Conservation (phyloP, 2,329 filamentous ascomycete species). For the Talaromyces funiculosus region DNA sequence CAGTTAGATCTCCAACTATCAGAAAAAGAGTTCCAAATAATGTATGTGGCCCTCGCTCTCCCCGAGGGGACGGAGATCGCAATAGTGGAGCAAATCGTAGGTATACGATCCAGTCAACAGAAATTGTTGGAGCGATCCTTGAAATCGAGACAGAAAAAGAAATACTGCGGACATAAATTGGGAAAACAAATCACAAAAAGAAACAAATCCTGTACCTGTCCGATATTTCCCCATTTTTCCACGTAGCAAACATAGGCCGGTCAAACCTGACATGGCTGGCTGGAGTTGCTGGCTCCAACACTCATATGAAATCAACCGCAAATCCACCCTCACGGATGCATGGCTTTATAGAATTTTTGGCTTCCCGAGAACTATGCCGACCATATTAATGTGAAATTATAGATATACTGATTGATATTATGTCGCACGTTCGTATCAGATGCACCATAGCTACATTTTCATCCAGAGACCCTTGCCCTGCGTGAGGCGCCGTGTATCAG, state of each 20-base stretch:
- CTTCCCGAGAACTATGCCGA: too few species aligned
- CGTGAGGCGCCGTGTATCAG: neutral
- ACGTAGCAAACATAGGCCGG: neutral
- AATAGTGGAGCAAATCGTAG: constrained; percentile 1
- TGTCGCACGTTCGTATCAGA: neutral
- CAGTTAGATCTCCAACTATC: neutral
- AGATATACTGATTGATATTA: neutral
- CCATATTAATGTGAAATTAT: too few species aligned
- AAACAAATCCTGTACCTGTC: neutral
- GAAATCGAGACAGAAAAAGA: constrained; percentile 6
- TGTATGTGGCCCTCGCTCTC: neutral
- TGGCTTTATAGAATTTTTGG: neutral
- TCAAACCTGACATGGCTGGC: neutral
- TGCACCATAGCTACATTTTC: neutral
- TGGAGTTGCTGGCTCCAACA: neutral
- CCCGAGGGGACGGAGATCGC: constrained; percentile 4
- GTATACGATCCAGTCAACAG: neutral
- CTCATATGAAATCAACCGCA: neutral
- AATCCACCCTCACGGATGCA: neutral
- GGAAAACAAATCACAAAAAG: neutral
- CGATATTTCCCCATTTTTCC: constrained; percentile 4
- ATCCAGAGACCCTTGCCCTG: neutral
- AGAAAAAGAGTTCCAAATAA: neutral
- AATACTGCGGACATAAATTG: constrained; percentile 3
- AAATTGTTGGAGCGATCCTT: neutral